Conservation (phyloP, 768 basidiomycete species). For the Agaricus bisporus region DNA sequence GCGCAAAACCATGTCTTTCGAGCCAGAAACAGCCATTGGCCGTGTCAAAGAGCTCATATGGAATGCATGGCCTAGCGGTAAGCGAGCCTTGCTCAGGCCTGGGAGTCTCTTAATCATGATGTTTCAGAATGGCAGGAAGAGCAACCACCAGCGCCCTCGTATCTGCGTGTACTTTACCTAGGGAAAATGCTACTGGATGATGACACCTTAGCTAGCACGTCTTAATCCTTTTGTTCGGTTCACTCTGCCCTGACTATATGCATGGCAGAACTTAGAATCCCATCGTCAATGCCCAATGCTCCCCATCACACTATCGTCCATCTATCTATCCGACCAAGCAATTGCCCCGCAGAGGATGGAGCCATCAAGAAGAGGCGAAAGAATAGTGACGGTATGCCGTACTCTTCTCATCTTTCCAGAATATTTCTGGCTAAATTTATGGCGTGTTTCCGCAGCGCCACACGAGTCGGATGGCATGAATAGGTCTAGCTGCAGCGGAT, state of each 20-base stretch:
- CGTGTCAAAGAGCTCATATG: slow-evolving; percentile 80
- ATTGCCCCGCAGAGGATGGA: slow-evolving; percentile 41
- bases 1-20: slow-evolving; percentile 66
- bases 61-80: slow-evolving; percentile 77
- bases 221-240: slow-evolving; percentile 6
- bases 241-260: background rate
- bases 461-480: background rate
- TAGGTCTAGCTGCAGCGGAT: slow-evolving; percentile 12
- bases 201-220: slow-evolving; percentile 63
- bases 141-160: slow-evolving; percentile 70
- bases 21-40: slow-evolving; percentile 67
- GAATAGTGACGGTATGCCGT: slow-evolving; percentile 23
- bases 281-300: slow-evolving; percentile 16
- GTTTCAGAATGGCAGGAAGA: slow-evolving; percentile 70
- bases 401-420: background rate
- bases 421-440: background rate
- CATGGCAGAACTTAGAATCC: slow-evolving; percentile 29
- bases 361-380: slow-evolving; percentile 50
- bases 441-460: background rate
- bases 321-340: slow-evolving; percentile 61
- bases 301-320: slow-evolving; percentile 62
- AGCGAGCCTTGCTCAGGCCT: slow-evolving; percentile 16
- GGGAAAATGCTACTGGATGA: slow-evolving; percentile 84
- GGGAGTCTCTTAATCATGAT: background rate
- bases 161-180: slow-evolving; percentile 68